Evolutionary conservation across 139 green algal species (phyloP), one percentile per base, ranked within the genome.

Genomic region (Medakamo hakoo): DNA sequence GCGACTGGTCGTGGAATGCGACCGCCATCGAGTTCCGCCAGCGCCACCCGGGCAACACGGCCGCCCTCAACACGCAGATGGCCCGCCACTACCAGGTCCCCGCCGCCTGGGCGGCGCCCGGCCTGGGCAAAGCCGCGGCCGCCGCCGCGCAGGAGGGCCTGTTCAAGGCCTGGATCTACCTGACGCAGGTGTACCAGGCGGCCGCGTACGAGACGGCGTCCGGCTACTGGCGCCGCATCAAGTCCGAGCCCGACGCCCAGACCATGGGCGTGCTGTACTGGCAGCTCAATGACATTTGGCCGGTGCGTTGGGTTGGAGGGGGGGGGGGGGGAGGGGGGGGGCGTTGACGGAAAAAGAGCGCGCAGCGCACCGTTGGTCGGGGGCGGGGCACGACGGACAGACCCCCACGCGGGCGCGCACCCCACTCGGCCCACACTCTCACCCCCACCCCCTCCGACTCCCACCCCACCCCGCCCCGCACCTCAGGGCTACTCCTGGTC

Each of bases 281-380:
- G 84, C 84, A 91, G 75, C 79, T 88, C 25, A 88, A 88, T 32
- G 81, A 91, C 63, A 73, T 91, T n/a, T 90, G 83, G 83, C 28
- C 71, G 64, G 80, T 65, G 26, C 22, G 49, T 28, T 23, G 24
- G 24, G 2, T 1, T 32, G 22, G 16, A 62, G 27, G 23, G 58
- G 23, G 32, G 25, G 24, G 22, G 25, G 25, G 27, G 27, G 27
- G 1, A 9, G 16, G 58, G 25, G 14, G 5, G 58, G 58, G 27
- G 58, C 16, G 27, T 4, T 18, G 1, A 22, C 56, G 5, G 58
- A 9, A 1, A 5, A 62, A 32, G 9, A 21, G 58, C 1, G 23
- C 3, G 20, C 19, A 20, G 26, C 18, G 29, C 19, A 30, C 28
- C 18, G 59, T 16, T 18, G n/a, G n/a, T n/a, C n/a, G n/a, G n/a